phyloP scores from a whole-genome alignment of 768 basidiomycete genomes.

The Erythrobasidium yunnanense region DNA sequence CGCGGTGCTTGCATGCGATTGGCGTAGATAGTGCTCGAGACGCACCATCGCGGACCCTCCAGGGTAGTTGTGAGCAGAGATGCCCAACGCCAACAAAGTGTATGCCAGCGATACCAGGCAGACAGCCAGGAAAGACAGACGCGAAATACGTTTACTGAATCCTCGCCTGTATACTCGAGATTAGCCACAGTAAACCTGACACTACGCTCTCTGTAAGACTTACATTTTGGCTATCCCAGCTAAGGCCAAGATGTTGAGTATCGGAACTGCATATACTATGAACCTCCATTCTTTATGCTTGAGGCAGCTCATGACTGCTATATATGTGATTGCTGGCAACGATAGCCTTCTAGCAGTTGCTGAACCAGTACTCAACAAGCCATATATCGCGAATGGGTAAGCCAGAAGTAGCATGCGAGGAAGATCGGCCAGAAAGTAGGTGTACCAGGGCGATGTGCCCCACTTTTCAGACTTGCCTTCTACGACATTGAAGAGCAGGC shows the following conservation, averaged over 20 bases:
- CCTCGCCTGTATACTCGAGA: conserved; percentile 7
- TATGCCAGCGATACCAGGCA: conserved; percentile 49
- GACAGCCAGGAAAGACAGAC: conserved; percentile 46
- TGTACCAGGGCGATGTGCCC: conserved; percentile 71
- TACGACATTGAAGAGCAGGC: conserved; percentile 72
- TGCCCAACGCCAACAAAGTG: conserved; percentile 50
- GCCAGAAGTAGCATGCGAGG: conserved; percentile 67
- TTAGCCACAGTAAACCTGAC: conserved; percentile 2
- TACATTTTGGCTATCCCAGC: conserved; percentile 45
- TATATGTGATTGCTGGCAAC: conserved; percentile 49
- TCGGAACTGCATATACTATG: conserved; percentile 71
- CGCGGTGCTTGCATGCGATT: neutral
- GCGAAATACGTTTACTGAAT: conserved; percentile 1
- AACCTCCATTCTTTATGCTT: conserved; percentile 99
- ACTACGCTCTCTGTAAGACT: neutral
- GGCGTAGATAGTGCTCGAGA: conserved; percentile 48
- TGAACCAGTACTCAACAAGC: conserved; percentile 48
- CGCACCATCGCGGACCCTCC: conserved; percentile 62
- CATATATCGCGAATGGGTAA: conserved; percentile 54
- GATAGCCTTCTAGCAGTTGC: conserved; percentile 49
- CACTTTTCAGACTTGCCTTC: conserved; percentile 78
- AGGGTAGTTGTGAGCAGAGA: conserved; percentile 73
- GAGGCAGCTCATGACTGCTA: conserved; percentile 59
- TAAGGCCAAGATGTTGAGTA: conserved; percentile 69
- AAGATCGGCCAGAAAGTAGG: conserved; percentile 58